Percentiles rank a stretch among this genome's conserved stretches.
These are phyloP conservation scores for Brettanomyces sp. DNA, from an alignment of 805 yeast species.

Conservation along the genomic window DNA sequence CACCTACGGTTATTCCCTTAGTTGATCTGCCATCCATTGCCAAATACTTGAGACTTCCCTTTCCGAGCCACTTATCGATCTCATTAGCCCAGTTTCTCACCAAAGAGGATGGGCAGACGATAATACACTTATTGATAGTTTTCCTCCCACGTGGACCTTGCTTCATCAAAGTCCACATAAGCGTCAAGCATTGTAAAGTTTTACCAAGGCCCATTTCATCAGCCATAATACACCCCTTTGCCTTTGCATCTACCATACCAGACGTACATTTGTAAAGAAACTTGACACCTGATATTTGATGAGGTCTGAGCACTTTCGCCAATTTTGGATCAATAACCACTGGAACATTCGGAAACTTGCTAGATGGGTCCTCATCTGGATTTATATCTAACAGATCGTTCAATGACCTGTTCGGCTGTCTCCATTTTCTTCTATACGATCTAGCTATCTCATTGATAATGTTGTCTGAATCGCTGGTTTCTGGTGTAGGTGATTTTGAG, in stretches of 20 bases:
- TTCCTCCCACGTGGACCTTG: slow-evolving; percentile 83
- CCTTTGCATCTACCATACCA: slow-evolving; percentile 73
- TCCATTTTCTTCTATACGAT: slow-evolving; percentile 21
- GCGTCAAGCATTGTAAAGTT: slow-evolving; percentile 86
- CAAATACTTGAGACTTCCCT: slow-evolving; percentile 77
- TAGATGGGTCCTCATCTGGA: slow-evolving; percentile 35
- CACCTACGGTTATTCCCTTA: slow-evolving; percentile 58
- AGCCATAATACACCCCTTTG: slow-evolving; percentile 97
- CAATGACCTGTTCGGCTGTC: slow-evolving; percentile 52
- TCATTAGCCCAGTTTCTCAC: slow-evolving; percentile 98
- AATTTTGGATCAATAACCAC: slow-evolving; percentile 90
- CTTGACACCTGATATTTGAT: slow-evolving; percentile 92
- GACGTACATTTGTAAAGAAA: slow-evolving; percentile 86
- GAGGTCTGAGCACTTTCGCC: slow-evolving; percentile 82
- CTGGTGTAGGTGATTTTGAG: slow-evolving; percentile 4
- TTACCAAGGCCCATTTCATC: slow-evolving; percentile 99
- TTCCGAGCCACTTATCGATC: slow-evolving; percentile 89
- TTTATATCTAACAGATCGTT: slow-evolving; percentile 74
- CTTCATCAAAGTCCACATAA: slow-evolving; percentile 84
- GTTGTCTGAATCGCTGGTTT: slow-evolving; percentile 7
- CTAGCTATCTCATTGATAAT: slow-evolving; percentile 3
- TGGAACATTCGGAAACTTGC: slow-evolving; percentile 75
- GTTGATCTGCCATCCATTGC: slow-evolving; percentile 89
- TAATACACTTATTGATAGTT: slow-evolving; percentile 81
- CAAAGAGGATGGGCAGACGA: slow-evolving; percentile 90